Evolutionary conservation across 2,329 filamentous ascomycete species (phyloP), one percentile per base, ranked within the genome.

Genomic region (Cercospora beticola): DNA sequence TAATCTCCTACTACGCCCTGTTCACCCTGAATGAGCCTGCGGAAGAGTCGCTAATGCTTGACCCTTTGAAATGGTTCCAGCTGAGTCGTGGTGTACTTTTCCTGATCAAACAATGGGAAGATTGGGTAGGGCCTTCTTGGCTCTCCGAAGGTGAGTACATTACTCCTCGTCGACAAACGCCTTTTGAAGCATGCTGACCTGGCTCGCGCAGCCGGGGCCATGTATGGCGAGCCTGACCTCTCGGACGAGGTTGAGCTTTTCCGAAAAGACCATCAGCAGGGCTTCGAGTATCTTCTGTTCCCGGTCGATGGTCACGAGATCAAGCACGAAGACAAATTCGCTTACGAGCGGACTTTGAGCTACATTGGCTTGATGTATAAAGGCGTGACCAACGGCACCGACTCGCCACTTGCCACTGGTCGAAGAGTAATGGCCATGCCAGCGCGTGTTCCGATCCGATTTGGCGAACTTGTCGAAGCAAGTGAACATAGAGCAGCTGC

Each of bases 351-450:
- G 10, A 66, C 70, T 4, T 49, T 76, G 12, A 71, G 69, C 68
- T 75, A 75, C 52, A 67, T 72, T 18, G 74, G 74, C 16, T 23
- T 72, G 7, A 73, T 74, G 36, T 75, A 74, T 72, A 74, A 69
- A 52, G 68, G 71, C 31, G 67, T 72, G 8, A 31, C 67, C 7
- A 69, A 73, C 2, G 60, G 65, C 14, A 62, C 54, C 21, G 74
- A 76, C 36, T 26, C 64, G 4, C 66, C 70, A 3, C 56, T 73
- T 9, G 70, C 68, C 1, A 73, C 70, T 3, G 71, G 62, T 12
- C 68, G 74, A 12, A 69, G 74, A 14, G 67, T 74, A 14, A 66
- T 73, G n/a, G 73, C 73, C 9, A 72, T 71, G 64, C 67, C 74
- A 21, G 70, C 73, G 0, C 49, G 69, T 9, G 64, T 71, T 18